Conservation (phyloP, 305 asterid species). For the Solanum hybrid region DNA sequence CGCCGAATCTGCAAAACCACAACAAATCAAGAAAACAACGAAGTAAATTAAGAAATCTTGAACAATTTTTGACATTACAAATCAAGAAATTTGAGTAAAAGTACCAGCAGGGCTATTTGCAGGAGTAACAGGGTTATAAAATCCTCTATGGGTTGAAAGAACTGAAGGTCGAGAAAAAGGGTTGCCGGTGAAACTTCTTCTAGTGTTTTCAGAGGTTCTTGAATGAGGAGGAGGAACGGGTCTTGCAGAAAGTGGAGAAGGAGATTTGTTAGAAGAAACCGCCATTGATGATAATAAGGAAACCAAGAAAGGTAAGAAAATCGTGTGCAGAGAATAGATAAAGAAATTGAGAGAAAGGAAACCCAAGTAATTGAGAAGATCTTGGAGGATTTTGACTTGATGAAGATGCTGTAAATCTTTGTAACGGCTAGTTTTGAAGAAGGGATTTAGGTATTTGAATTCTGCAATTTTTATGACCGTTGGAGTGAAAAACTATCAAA, state of each 20-base stretch:
- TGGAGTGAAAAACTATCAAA: conserved; percentile 4
- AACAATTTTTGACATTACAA: background rate
- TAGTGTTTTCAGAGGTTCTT: conserved; percentile 31
- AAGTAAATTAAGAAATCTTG: conserved; percentile 1
- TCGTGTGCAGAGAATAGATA: background rate
- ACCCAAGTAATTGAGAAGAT: conserved; percentile 9
- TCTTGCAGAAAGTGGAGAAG: conserved; percentile 53
- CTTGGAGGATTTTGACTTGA: conserved; percentile 15
- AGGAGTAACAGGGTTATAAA: conserved; percentile 47
- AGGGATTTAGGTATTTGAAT: conserved; percentile 17
- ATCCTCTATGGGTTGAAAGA: conserved; percentile 38
- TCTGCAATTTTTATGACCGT: conserved; percentile 35
- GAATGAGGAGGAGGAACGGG: conserved; percentile 24
- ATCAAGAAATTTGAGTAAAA: background rate
- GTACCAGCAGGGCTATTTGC: conserved; percentile 83
- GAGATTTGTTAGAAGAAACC: conserved; percentile 51
- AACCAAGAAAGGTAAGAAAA: background rate
- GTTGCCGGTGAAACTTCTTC: conserved; percentile 57
- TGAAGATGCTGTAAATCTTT: conserved; percentile 9
- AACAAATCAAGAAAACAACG: background rate
- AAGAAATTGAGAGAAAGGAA: conserved; percentile 13
- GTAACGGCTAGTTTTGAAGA: conserved; percentile 61
- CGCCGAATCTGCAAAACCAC: conserved; percentile 26
- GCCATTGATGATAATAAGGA: conserved; percentile 29
- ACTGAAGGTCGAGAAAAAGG: conserved; percentile 34